phyloP scores from a whole-genome alignment of 108 stramenopile species.

The Nitzschia palea region DNA sequence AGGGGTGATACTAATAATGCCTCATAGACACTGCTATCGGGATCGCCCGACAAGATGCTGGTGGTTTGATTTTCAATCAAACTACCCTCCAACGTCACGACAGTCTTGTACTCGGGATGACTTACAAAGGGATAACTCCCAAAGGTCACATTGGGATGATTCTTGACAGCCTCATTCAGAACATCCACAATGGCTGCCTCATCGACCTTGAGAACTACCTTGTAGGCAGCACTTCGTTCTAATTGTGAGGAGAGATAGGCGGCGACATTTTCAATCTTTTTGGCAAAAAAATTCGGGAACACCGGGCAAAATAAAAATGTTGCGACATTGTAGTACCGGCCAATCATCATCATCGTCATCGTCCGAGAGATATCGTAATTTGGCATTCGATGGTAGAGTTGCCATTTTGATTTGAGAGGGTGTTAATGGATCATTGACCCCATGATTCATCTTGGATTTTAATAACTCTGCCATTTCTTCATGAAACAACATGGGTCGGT shows the following conservation, averaged over 20 bases:
- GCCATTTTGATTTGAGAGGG: slow-evolving; percentile 87
- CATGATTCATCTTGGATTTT: slow-evolving; percentile 36
- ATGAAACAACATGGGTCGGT: slow-evolving; percentile 65
- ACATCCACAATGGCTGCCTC: slow-evolving; percentile 69
- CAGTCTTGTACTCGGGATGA: slow-evolving; percentile 79
- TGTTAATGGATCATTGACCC: slow-evolving; percentile 47
- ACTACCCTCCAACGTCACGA: slow-evolving; percentile 78
- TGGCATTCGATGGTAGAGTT: slow-evolving; percentile 64
- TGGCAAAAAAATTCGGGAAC: slow-evolving; percentile 88
- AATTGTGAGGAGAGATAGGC: slow-evolving; percentile 62
- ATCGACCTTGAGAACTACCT: slow-evolving; percentile 64
- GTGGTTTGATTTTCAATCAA: slow-evolving; percentile 21
- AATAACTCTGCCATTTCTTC: slow-evolving; percentile 89
- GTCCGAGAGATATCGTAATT: slow-evolving; percentile 64
- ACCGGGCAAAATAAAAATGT: slow-evolving; percentile 95
- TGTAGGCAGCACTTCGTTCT: slow-evolving; percentile 60
- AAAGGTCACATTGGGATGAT: slow-evolving; percentile 72
- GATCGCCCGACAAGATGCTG: neutral
- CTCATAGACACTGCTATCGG: slow-evolving; percentile 2
- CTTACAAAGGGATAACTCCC: slow-evolving; percentile 84
- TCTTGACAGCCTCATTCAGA: slow-evolving; percentile 64
- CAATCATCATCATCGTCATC: slow-evolving; percentile 56
- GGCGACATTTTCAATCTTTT: slow-evolving; percentile 81
- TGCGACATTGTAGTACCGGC: slow-evolving; percentile 86
- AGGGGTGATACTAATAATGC: neutral